phyloP scores from a whole-genome alignment of 139 green algal genomes.

The Ulvella scutata region DNA sequence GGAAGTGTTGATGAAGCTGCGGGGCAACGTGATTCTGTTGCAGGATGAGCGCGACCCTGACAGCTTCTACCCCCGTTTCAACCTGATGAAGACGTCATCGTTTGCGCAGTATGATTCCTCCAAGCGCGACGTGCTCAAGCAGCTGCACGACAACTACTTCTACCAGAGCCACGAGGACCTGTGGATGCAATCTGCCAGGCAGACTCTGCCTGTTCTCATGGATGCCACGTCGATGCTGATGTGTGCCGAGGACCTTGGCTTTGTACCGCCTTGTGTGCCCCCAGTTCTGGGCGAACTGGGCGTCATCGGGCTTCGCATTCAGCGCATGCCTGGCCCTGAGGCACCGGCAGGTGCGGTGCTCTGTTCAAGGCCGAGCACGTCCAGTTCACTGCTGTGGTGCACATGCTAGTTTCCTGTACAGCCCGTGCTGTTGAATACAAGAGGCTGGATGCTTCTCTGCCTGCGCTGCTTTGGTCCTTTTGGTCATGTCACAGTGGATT shows the following conservation, averaged over 20 bases:
- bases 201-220: conserved; percentile 9
- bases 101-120: conserved; percentile 53
- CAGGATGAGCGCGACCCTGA: conserved; percentile 40
- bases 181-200: background rate
- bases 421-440: too few species aligned
- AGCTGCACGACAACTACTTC: conserved; percentile 82
- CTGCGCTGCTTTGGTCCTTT: too few species aligned
- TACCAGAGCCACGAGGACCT: conserved; percentile 19
- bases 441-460: too few species aligned
- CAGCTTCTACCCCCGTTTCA: conserved; percentile 42
- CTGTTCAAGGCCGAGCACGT: too few species aligned
- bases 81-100: conserved; percentile 44
- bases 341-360: background rate
- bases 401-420: too few species aligned
- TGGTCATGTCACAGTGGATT: too few species aligned
- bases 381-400: too few species aligned
- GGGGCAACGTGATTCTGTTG: conserved; percentile 78
- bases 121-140: conserved; percentile 36
- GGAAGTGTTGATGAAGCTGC: conserved; percentile 56
- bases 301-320: conserved; percentile 79
- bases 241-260: conserved; percentile 88
- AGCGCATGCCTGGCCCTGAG: conserved; percentile 55
- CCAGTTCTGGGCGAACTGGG: conserved; percentile 79
- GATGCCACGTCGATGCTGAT: conserved; percentile 77
- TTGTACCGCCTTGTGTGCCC: conserved; percentile 81